phyloP scores from a whole-genome alignment of 2,329 filamentous ascomycete genomes.

The Colletotrichum caudatum region DNA sequence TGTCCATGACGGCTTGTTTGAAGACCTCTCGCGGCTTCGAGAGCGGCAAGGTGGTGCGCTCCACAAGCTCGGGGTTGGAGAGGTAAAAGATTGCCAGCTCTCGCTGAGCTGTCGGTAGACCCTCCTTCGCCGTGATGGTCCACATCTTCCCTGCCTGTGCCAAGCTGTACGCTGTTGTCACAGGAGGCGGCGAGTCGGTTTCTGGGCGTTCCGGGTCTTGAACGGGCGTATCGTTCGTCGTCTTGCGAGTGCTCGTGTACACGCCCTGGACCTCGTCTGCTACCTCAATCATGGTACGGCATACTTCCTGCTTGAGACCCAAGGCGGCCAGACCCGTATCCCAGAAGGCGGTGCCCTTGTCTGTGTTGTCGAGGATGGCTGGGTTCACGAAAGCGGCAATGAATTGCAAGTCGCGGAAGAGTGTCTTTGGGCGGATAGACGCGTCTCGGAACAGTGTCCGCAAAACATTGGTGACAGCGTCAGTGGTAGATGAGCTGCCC shows the following conservation, averaged over 20 bases:
- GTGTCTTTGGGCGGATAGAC: slow-evolving; percentile 78
- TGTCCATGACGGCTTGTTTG: slow-evolving; percentile 86
- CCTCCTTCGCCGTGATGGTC: slow-evolving; percentile 94
- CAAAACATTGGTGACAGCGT: slow-evolving; percentile 75
- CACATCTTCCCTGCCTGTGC: slow-evolving; percentile 89
- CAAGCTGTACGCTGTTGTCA: slow-evolving; percentile 75
- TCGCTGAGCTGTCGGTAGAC: slow-evolving; percentile 87
- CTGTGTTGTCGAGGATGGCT: slow-evolving; percentile 70
- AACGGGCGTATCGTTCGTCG: slow-evolving; percentile 50
- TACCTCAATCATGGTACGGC: slow-evolving; percentile 79
- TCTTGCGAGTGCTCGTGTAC: slow-evolving; percentile 73
- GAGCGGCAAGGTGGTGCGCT: slow-evolving; percentile 83
- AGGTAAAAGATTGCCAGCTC: slow-evolving; percentile 95
- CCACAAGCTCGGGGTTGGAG: slow-evolving; percentile 87
- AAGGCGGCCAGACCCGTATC: slow-evolving; percentile 89
- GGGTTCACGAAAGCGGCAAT: slow-evolving; percentile 75
- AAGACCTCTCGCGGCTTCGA: slow-evolving; percentile 90
- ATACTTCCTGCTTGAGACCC: slow-evolving; percentile 88
- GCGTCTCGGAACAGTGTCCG: slow-evolving; percentile 75
- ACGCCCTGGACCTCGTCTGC: slow-evolving; percentile 67
- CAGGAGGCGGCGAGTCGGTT: slow-evolving; percentile 55
- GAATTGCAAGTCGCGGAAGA: slow-evolving; percentile 85
- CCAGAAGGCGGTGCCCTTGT: slow-evolving; percentile 84
- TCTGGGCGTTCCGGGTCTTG: slow-evolving; percentile 42
- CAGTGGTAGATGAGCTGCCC: slow-evolving; percentile 65